Percentiles rank a stretch among this genome's conserved stretches.
These are phyloP conservation scores for Trichoderma sp. DNA, from an alignment of 2,329 filamentous ascomycete genomes.

Conservation along the genomic window DNA sequence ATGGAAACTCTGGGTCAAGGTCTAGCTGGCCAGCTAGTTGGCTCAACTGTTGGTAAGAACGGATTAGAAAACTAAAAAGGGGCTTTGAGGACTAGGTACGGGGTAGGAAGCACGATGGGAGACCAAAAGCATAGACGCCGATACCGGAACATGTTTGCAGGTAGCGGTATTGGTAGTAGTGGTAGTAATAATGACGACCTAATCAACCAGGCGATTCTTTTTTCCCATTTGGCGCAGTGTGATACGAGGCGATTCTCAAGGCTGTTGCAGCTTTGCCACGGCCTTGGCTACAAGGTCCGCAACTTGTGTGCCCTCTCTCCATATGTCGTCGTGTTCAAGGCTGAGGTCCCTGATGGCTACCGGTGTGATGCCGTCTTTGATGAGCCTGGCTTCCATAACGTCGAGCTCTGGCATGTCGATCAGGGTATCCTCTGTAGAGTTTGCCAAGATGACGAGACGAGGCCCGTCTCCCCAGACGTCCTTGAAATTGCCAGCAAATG, in stretches of 20 bases:
- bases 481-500: constrained; percentile 47
- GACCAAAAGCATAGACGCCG: constrained; percentile 8
- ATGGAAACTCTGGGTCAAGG: constrained; percentile 42
- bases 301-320: constrained; percentile 62
- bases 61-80: not conserved
- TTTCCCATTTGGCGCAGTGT: not conserved
- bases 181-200: constrained; percentile 4
- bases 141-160: constrained; percentile 17
- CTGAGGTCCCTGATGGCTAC: constrained; percentile 48
- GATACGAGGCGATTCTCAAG: not conserved
- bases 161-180: not conserved
- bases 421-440: constrained; percentile 53
- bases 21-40: constrained; percentile 33
- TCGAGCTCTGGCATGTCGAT: constrained; percentile 63
- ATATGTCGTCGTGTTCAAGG: constrained; percentile 67
- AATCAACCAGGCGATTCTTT: constrained; percentile 5
- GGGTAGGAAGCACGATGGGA: not conserved
- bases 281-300: constrained; percentile 49
- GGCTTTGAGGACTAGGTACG: not conserved
- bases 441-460: constrained; percentile 47
- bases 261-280: constrained; percentile 13
- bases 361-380: constrained; percentile 42
- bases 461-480: constrained; percentile 42
- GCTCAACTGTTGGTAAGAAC: not conserved
- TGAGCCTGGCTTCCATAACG: constrained; percentile 56